Conservation (phyloP, 805 yeast species). For the Pichia ethanolica region DNA sequence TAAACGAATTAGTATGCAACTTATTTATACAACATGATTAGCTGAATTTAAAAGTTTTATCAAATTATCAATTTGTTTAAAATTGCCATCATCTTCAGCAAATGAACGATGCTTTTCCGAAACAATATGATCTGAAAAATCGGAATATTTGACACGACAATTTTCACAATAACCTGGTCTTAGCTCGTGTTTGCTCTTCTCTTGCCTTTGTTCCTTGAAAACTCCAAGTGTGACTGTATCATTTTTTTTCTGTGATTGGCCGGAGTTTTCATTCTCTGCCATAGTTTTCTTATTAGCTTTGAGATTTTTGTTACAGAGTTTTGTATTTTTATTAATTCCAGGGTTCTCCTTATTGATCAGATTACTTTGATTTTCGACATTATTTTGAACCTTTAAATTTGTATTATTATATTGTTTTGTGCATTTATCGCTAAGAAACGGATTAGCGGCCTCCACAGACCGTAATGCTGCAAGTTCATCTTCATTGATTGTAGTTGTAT, state of each 20-base stretch:
- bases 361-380: background rate
- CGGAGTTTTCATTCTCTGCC: too few species aligned
- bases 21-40: too few species aligned
- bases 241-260: conserved; percentile 2
- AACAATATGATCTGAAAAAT: conserved; percentile 66
- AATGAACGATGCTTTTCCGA: conserved; percentile 69
- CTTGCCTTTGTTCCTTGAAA: conserved; percentile 7
- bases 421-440: conserved; percentile 2
- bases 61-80: conserved; percentile 67
- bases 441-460: conserved; percentile 10
- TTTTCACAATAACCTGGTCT: conserved; percentile 87
- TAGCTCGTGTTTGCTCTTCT: conserved; percentile 20
- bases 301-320: too few species aligned
- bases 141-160: conserved; percentile 77
- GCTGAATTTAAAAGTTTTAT: conserved; percentile 31
- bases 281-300: too few species aligned
- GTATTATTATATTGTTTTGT: background rate
- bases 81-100: conserved; percentile 66
- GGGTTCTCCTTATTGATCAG: too few species aligned
- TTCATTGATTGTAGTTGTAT: conserved; percentile 1
- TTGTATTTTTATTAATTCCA: too few species aligned
- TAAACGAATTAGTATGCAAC: too few species aligned
- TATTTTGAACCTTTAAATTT: background rate
- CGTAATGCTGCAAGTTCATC: conserved; percentile 10
- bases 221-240: conserved; percentile 1